phyloP scores from a whole-genome alignment of 2,329 filamentous ascomycete species.

The Pseudogymnoascus sp. region DNA sequence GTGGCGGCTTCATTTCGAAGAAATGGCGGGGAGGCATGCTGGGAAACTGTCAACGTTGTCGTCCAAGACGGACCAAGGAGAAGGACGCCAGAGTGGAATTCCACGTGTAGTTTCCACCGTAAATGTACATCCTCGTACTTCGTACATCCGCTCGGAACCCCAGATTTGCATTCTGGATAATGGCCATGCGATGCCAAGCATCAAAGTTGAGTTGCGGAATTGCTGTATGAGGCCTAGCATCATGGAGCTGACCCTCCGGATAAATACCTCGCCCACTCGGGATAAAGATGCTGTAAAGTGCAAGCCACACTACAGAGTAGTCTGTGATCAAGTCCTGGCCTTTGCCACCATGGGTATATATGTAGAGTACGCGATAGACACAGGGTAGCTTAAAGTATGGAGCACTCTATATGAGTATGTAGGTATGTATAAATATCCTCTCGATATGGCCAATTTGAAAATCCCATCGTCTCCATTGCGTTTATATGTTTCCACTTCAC shows the following conservation, averaged over 20 bases:
- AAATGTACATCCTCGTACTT: neutral
- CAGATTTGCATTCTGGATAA: neutral
- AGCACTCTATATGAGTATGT: neutral
- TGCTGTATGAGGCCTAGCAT: neutral
- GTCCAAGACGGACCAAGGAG: neutral
- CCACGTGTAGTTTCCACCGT: neutral
- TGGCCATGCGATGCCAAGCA: slow-evolving; percentile 5
- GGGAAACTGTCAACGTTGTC: neutral
- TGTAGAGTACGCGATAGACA: neutral
- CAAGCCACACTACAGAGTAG: neutral
- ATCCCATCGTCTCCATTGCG: neutral
- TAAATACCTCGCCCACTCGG: slow-evolving; percentile 2
- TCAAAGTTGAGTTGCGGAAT: neutral
- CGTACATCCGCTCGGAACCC: neutral
- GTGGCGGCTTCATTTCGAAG: neutral
- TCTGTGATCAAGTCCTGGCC: neutral
- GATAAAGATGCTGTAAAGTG: neutral
- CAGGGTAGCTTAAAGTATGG: neutral
- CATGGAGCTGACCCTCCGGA: slow-evolving; percentile 2
- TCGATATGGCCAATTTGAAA: neutral
- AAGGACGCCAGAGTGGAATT: neutral
- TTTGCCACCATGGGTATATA: neutral
- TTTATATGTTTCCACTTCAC: neutral
- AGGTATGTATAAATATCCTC: neutral
- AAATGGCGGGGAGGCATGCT: neutral